Evolutionary conservation across 2,329 filamentous ascomycete species (phyloP), one percentile per base, ranked within the genome.

Genomic region (Ascochyta rabiei): DNA sequence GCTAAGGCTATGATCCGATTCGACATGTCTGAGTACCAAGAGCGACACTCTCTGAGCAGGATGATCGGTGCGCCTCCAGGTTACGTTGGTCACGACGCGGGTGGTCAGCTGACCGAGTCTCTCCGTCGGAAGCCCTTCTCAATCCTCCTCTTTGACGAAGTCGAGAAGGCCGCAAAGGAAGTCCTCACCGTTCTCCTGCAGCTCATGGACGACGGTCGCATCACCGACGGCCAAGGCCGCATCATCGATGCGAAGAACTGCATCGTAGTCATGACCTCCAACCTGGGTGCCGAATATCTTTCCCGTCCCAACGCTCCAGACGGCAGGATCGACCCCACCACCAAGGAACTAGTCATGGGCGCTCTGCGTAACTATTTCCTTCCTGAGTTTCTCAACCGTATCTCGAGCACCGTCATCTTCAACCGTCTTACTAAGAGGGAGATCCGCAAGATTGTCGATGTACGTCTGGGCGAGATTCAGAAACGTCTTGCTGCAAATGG

Each of bases 11-110:
- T 99, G 95, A 96, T 99, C 68, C 89, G 95, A 34, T 96, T 99
- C 79, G 95, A 99, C 75, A 99, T 99, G 95, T 98, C 93, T 5
- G 95, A 99, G 77, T 99, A 99, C 76, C 96, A 99, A 77, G 95
- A 99, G 77, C 89, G 93, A 5, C 95, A 99, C 75, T 89, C 93
- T 0, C 85, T 99, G 13, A 96, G 91, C 74, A 87, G 95, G 57
- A 97, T 99, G 91, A 99, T 99, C 66, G 95, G 95, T 73, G 93
- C 95, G 18, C 95, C 95, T 18, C 95, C 95, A 4, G 95, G 95
- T 61, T 99, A 99, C 65, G 93, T 99, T 56, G 95, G 95, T 15
- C 93, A 99, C 73, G 95, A 99, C 70, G 87, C 95, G 28, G 95
- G 95, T 66, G 95, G 95, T 48, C 95, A 99, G 75, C 85, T 99